These are phyloP conservation scores for Pythium pectinolyticum DNA, from an alignment of 352 stramenopile genomes.

Conservation along the genomic window DNA sequence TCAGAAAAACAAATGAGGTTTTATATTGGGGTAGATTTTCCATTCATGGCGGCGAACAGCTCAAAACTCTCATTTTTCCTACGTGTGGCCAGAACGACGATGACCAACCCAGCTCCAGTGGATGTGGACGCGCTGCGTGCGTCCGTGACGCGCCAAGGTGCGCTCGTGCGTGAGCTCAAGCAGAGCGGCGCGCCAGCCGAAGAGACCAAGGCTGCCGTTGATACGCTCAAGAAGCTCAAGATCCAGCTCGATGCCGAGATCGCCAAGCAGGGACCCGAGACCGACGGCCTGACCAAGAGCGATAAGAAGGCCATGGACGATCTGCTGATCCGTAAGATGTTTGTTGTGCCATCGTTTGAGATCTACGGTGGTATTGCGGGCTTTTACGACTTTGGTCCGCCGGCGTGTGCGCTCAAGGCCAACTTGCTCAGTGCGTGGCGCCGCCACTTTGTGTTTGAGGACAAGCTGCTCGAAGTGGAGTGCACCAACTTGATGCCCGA, in stretches of 20 bases:
- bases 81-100: constrained; percentile 11
- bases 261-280: constrained; percentile 62
- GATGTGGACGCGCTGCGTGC: constrained; percentile 94
- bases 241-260: constrained; percentile 80
- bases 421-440: constrained; percentile 97
- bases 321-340: constrained; percentile 98
- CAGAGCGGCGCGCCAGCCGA: constrained; percentile 90
- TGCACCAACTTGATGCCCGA: constrained; percentile 98
- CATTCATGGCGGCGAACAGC: not conserved
- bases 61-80: not conserved
- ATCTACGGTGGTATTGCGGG: constrained; percentile 99
- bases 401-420: constrained; percentile 94
- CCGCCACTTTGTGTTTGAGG: constrained; percentile 98
- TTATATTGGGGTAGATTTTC: not conserved
- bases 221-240: constrained; percentile 94
- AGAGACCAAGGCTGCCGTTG: constrained; percentile 90
- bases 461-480: constrained; percentile 99
- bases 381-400: constrained; percentile 98
- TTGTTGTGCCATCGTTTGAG: constrained; percentile 99
- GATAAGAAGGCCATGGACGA: constrained; percentile 96
- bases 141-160: constrained; percentile 94
- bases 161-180: constrained; percentile 96
- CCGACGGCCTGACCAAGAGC: constrained; percentile 63
- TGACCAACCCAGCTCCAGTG: constrained; percentile 38
- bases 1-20: not conserved